A percentile compares a stretch with the other conserved stretches of the same genome.
Conservation (phyloP, 805 yeast species). For the Wickerhamomyces bisporus region DNA sequence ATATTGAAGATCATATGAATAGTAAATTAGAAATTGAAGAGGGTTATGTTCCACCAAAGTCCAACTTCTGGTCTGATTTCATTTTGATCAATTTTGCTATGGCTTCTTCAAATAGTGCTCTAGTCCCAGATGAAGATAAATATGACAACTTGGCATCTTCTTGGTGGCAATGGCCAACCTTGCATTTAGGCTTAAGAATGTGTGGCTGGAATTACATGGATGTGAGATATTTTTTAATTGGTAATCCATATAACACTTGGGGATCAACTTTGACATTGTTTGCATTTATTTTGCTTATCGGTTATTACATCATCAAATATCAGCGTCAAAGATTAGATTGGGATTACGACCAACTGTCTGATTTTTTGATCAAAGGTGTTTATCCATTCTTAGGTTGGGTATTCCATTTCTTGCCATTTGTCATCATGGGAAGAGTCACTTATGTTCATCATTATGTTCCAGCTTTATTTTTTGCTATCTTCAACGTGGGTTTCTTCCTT, state of each 20-base stretch:
- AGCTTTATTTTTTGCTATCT: constrained; percentile 88
- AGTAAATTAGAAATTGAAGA: constrained; percentile 48
- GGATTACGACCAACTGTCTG: constrained; percentile 35
- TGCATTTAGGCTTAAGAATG: constrained; percentile 68
- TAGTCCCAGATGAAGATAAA: constrained; percentile 74
- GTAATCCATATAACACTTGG: constrained; percentile 77
- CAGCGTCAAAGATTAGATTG: constrained; percentile 62
- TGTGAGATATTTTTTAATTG: constrained; percentile 60
- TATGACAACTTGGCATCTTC: constrained; percentile 63
- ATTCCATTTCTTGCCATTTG: constrained; percentile 83
- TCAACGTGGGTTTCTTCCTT: constrained; percentile 42
- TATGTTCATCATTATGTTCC: constrained; percentile 97
- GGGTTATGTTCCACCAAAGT: constrained; percentile 52
- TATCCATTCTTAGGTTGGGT: constrained; percentile 91
- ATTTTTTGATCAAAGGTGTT: constrained; percentile 57
- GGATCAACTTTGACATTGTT: constrained; percentile 55
- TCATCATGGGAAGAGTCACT: constrained; percentile 92
- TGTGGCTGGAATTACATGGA: constrained; percentile 60
- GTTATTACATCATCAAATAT: constrained; percentile 45
- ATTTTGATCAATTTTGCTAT: constrained; percentile 71
- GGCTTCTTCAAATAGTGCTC: constrained; percentile 82
- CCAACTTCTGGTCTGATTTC: constrained; percentile 71
- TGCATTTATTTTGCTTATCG: constrained; percentile 37
- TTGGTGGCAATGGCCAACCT: constrained; percentile 87
- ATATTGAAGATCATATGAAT: constrained; percentile 67